A percentile compares a stretch with the other conserved stretches of the same genome.
Conservation (phyloP, 768 basidiomycete genomes). For the Leucosporidium creatinivorum region DNA sequence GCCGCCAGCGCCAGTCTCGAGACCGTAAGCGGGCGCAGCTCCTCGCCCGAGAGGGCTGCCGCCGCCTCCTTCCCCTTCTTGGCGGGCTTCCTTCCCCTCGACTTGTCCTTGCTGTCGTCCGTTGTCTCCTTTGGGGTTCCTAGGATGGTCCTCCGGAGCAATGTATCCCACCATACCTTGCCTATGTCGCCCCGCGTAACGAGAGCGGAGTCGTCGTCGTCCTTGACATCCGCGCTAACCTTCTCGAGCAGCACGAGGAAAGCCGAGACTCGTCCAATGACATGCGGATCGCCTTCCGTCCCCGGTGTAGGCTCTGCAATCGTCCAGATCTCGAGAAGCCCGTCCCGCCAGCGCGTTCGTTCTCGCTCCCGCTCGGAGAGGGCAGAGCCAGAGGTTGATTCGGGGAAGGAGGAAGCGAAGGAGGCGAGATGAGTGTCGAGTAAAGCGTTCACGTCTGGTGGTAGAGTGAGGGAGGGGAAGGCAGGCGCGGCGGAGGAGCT, state of each 20-base stretch:
- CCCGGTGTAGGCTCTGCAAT: slow-evolving; percentile 23
- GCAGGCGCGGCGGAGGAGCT: neutral
- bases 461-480: slow-evolving; percentile 17
- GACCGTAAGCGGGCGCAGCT: slow-evolving; percentile 21
- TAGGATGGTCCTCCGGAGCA: slow-evolving; percentile 22
- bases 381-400: neutral
- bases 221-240: slow-evolving; percentile 21
- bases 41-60: neutral
- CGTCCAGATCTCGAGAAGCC: slow-evolving; percentile 24
- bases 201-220: slow-evolving; percentile 30
- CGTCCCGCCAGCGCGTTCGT: slow-evolving; percentile 22
- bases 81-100: slow-evolving; percentile 6
- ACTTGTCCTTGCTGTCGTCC: neutral
- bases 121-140: slow-evolving; percentile 20
- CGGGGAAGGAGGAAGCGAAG: slow-evolving; percentile 17
- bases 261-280: slow-evolving; percentile 20
- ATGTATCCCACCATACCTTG: slow-evolving; percentile 22
- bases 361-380: slow-evolving; percentile 10
- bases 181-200: slow-evolving; percentile 20
- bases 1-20: slow-evolving; percentile 16
- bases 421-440: slow-evolving; percentile 10
- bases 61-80: slow-evolving; percentile 14
- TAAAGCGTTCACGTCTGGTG: neutral
- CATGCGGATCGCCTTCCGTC: slow-evolving; percentile 17
- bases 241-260: slow-evolving; percentile 23